Evolutionary conservation across 1,284 basidiomycete species (phyloP).

Genomic region (Tilletia walkeri): DNA sequence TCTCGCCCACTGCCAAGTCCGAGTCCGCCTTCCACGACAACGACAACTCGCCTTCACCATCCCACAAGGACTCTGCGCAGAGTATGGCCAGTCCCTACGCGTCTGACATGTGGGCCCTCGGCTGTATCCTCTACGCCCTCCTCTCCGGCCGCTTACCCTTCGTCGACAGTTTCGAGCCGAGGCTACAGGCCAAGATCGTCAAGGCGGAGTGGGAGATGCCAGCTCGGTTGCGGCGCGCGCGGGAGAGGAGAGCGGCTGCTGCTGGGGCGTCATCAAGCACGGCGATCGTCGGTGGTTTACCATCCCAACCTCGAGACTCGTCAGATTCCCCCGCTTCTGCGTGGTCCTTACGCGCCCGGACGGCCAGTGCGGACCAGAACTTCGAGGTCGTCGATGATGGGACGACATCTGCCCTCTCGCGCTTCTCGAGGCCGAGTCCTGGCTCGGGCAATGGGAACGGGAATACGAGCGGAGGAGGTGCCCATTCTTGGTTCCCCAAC

Average conservation of each 20-base stretch:
- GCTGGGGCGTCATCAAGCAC: conserved; percentile 19
- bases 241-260: conserved; percentile 25
- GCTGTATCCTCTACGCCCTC: conserved; percentile 47
- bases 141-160: conserved; percentile 44
- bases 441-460: neutral
- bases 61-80: too few species aligned
- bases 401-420: neutral
- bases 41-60: too few species aligned
- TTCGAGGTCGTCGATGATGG: neutral
- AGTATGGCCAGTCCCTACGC: conserved; percentile 32
- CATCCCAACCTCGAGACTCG: neutral
- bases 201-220: conserved; percentile 47
- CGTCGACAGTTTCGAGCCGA: conserved; percentile 43
- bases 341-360: neutral
- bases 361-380: conserved; percentile 7
- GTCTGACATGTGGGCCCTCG: conserved; percentile 48
- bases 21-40: too few species aligned
- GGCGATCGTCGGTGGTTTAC: conserved; percentile 18
- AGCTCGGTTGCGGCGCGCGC: conserved; percentile 26
- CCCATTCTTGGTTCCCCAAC: neutral
- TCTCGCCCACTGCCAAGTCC: conserved; percentile 19
- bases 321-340: neutral
- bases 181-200: conserved; percentile 46
- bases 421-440: neutral
- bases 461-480: neutral